phyloP scores from a whole-genome alignment of 176 grass and related monocot genomes.

The Aegilops speltoides region DNA sequence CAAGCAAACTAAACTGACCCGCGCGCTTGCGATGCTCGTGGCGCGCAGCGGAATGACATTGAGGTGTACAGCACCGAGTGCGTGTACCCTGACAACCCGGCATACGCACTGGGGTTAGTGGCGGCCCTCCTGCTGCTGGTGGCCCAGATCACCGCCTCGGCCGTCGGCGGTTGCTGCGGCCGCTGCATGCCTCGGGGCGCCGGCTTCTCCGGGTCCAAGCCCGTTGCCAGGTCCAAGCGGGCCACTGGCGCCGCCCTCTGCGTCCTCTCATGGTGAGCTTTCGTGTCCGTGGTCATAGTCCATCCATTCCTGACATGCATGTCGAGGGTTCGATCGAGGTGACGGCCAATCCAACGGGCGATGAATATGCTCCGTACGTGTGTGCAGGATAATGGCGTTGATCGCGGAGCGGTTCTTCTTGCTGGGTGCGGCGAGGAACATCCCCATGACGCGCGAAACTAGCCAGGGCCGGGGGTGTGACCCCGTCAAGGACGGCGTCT shows the following conservation, averaged over 20 bases:
- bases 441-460: not conserved
- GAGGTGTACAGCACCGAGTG: not conserved
- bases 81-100: not conserved
- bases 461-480: not conserved
- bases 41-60: conserved; percentile 18
- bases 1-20: not conserved
- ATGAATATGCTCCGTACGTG: not conserved
- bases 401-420: not conserved
- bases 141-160: conserved; percentile 17
- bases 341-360: not conserved
- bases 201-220: not conserved
- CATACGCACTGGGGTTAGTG: not conserved
- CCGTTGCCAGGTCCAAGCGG: not conserved
- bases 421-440: not conserved
- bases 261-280: not conserved
- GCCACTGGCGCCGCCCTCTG: not conserved
- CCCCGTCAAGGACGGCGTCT: conserved; percentile 13
- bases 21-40: not conserved
- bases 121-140: conserved; percentile 27
- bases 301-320: too few species aligned
- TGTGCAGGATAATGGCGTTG: not conserved
- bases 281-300: too few species aligned
- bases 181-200: conserved; percentile 27
- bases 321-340: not conserved
- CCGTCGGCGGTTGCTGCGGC: conserved; percentile 31